Evolutionary conservation across 305 asterid genomes (phyloP), one percentile per base, ranked within the genome.

Genomic region (Fraxinus greggii): DNA sequence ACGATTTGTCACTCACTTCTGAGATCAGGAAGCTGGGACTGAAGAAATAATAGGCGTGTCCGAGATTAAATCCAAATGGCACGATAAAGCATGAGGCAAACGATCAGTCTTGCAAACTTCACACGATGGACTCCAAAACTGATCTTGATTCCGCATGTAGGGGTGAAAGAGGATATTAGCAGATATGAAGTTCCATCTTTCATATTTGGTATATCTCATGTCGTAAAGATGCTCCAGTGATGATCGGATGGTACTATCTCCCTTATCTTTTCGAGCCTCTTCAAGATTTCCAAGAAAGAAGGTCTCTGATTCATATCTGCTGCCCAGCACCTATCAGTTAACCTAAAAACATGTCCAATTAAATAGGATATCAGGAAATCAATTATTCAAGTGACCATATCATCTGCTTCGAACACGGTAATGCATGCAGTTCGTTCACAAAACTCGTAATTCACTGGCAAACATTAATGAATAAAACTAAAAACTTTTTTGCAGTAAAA

Each of bases 291-390:
- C 91, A 94, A 84, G 91, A 96, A 96, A 2, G 97, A 79, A 21
- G 99, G 99, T 83, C 99, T 90, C 77, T 84, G 81, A 75, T 88
- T 91, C 97, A 90, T 93, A 86, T 96, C 98, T 26, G 93, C 88
- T 7, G 97, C 94, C 98, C 99, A 94, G 89, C 99, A 94, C 45
- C 86, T 86, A 80, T 87, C 93, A 13, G 91, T 90, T 88, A 97
- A 89, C 87, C 99, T 97, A 32, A 45, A 77, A 76, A 74, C n/a
- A 17, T 80, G 83, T 86, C 83, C 81, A 74, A 82, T 70, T 80
- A 12, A 56, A 81, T 33, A 81, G 75, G 35, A 75, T 1, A 56
- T 79, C 32, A 79, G 61, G 69, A 65, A 74, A 36, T 61, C 65
- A n/a, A 72, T 23, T 13, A 69, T 9, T 69, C 40, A 15, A 29